Percentiles rank a stretch among this genome's conserved stretches.
Conservation (phyloP, 2,329 filamentous ascomycete species). For the Metarhizium brunneum region DNA sequence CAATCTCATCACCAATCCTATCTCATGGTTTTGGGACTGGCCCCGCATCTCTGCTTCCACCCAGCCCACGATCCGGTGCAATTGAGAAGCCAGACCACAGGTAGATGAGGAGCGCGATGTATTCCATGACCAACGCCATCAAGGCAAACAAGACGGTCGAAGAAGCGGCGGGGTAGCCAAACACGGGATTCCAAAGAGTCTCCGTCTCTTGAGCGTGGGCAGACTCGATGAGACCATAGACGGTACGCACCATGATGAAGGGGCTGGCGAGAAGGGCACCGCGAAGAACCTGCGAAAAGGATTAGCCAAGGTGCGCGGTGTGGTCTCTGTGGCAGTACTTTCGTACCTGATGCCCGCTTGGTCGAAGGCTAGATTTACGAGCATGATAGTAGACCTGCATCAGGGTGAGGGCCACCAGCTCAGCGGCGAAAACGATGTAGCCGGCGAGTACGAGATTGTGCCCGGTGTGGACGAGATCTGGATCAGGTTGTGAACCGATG, state of each 20-base stretch:
- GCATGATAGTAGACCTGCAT: slow-evolving; percentile 10
- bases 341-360: slow-evolving; percentile 10
- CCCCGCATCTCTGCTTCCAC: background rate
- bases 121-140: slow-evolving; percentile 10
- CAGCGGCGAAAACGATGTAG: slow-evolving; percentile 13
- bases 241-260: slow-evolving; percentile 12
- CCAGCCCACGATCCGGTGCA: slow-evolving; percentile 3
- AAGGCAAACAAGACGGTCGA: slow-evolving; percentile 8
- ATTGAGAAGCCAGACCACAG: slow-evolving; percentile 10
- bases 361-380: slow-evolving; percentile 7
- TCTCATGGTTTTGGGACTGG: background rate
- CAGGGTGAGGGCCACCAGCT: slow-evolving; percentile 9
- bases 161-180: slow-evolving; percentile 2
- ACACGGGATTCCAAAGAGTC: slow-evolving; percentile 12
- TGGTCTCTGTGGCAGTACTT: too few species aligned
- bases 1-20: background rate
- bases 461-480: background rate
- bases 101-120: slow-evolving; percentile 9
- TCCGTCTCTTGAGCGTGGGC: background rate
- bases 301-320: background rate
- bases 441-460: slow-evolving; percentile 13
- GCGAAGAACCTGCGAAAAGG: slow-evolving; percentile 6
- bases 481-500: slow-evolving; percentile 6
- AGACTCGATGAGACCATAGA: slow-evolving; percentile 14
- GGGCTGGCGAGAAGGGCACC: slow-evolving; percentile 12